Base-by-base conservation (phyloP, 495 filamentous ascomycete genomes). In the Penicillium antarcticum region DNA sequence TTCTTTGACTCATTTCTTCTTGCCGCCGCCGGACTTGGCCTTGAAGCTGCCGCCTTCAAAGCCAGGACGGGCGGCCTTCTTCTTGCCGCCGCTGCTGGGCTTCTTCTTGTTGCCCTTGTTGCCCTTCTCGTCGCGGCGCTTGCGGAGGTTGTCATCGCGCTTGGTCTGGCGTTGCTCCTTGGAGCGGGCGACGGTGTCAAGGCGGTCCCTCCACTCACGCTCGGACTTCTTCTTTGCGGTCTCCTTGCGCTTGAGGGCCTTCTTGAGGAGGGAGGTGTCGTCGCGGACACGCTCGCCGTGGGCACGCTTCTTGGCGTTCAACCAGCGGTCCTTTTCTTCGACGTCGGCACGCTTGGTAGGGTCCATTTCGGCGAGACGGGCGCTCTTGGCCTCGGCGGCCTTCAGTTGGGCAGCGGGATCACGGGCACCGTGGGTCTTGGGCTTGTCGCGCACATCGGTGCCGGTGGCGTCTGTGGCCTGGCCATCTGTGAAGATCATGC, bases 1-100 rank as follows among this genome's bases (percentile, higher is more conserved):
- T 16, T 10, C 35, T 43, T 34, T 5, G 37, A 32, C 38, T 72
- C 55, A 74, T 69, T 76, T 74, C 67, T 73, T 72, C 66, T 71
- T 72, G 24, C 62, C 69, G 18, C 67, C 69, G 51, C 59, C 67
- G 2, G 26, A 29, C 64, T 78, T 80, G 21, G 73, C 60, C 61
- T 87, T 89, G 66, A 96, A 92, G 56, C 86, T 86, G n/a, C 92
- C 94, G n/a, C 92, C 94, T 70, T 97, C 95, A 64, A 96, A 96
- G 4, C 94, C 92, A 4, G 92, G 86, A 54, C 88, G 69, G 23
- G 73, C 26, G 8, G 26, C 77, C 70, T 87, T 81, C 44, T 74
- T 68, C 70, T 84, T 84, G 48, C 68, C 80, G 57, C 80, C 80
- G 56, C 78, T 78, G 21, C 58, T 62, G 52, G 66, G 55, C 55